These are phyloP conservation scores for Ilyonectria sp. DNA, from an alignment of 2,329 filamentous ascomycete genomes.

Conservation along the genomic window DNA sequence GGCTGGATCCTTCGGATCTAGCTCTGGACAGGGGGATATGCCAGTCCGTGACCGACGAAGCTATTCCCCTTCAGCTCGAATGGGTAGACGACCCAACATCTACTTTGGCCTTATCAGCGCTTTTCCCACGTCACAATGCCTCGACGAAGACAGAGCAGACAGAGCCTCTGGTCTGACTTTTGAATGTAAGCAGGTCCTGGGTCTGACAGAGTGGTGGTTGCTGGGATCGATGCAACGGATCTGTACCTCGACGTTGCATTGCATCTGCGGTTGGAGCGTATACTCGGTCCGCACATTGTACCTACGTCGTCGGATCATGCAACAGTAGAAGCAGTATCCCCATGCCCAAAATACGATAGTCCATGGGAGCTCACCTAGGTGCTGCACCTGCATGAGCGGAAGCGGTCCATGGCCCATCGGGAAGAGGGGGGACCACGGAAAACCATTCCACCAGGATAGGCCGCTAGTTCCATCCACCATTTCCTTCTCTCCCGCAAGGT, in stretches of 20 bases:
- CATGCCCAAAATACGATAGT: constrained; percentile 23
- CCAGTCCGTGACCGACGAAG: constrained; percentile 44
- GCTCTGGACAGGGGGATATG: constrained; percentile 39
- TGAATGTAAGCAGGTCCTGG: constrained; percentile 15
- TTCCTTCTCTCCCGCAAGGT: constrained; percentile 40
- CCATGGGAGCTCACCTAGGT: constrained; percentile 35
- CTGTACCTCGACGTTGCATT: constrained; percentile 34
- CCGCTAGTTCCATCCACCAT: constrained; percentile 41
- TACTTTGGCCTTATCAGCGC: constrained; percentile 1
- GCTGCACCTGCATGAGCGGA: constrained; percentile 43
- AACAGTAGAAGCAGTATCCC: constrained; percentile 37
- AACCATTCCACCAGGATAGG: constrained; percentile 35
- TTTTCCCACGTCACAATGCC: constrained; percentile 12
- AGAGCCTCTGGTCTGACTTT: constrained; percentile 13
- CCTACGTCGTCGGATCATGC: constrained; percentile 36
- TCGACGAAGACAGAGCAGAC: constrained; percentile 11
- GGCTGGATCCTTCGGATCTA: constrained; percentile 43
- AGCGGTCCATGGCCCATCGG: constrained; percentile 31
- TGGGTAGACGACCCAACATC: constrained; percentile 34
- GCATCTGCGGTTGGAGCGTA: constrained; percentile 29
- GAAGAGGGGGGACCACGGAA: constrained; percentile 39
- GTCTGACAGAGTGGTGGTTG: constrained; percentile 20
- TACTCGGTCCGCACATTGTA: constrained; percentile 27
- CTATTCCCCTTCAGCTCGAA: constrained; percentile 36
- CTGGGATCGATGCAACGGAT: constrained; percentile 33